phyloP scores from a whole-genome alignment of 2,329 filamentous ascomycete species.

The Phyllosticta paracitricarpa region DNA sequence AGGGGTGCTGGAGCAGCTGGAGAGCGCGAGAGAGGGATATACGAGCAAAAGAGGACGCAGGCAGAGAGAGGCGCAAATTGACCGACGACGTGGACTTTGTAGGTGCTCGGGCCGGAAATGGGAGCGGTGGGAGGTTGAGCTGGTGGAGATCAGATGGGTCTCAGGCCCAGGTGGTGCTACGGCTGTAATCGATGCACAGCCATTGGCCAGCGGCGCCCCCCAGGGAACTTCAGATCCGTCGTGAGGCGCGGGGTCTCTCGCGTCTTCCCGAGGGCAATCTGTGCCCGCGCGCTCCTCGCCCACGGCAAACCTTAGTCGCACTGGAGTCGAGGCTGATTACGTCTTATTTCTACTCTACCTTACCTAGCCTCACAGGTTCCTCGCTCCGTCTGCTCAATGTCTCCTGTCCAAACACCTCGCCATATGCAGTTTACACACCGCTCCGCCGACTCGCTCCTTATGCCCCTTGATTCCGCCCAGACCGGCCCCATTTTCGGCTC shows the following conservation, averaged over 20 bases:
- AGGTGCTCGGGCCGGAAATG: neutral
- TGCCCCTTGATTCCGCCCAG: neutral
- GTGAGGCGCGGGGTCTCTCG: neutral
- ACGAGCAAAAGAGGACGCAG: neutral
- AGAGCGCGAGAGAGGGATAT: neutral
- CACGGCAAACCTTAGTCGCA: neutral
- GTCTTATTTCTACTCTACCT: too few species aligned
- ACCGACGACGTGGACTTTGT: conserved; percentile 9
- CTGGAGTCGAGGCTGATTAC: neutral
- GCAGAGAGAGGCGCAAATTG: neutral
- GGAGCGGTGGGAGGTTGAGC: conserved; percentile 7
- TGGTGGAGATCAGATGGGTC: neutral
- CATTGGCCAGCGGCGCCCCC: conserved; percentile 1
- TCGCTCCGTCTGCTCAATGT: neutral
- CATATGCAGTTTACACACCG: neutral
- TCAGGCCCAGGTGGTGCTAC: conserved; percentile 8
- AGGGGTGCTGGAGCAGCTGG: neutral
- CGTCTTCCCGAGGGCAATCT: neutral
- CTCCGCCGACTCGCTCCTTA: neutral
- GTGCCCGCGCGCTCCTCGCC: neutral
- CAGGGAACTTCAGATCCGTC: neutral
- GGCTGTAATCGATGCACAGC: conserved; percentile 1
- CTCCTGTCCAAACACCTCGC: neutral
- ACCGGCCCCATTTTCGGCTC: neutral
- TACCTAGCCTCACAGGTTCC: neutral